Base-by-base conservation (phyloP, 169 alveolate genomes). In the Plasmodium vivax region DNA sequence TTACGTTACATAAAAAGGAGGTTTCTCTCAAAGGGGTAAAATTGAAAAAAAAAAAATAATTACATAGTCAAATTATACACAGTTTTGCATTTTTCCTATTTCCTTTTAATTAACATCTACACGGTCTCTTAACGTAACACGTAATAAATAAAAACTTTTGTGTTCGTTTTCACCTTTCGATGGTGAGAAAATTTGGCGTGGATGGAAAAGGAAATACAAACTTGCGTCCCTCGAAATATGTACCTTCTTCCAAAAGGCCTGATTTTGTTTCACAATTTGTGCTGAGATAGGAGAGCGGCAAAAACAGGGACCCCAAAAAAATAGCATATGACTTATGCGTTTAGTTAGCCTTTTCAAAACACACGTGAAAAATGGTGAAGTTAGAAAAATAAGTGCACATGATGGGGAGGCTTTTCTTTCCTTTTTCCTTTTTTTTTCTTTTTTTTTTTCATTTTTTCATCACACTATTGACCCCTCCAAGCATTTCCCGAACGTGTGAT, bases 371-470 rank as follows among this genome's bases (percentile, higher is more conserved):
- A 68, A 27, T 27, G 74, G n/a, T 58, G 72, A 34, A 19, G 81
- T 47, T 74, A 83, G 58, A 62, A 54, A 83, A 41, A 83, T 58
- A 32, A 71, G 19, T 43, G 30, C 91, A 58, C 62, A 83, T 6
- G n/a, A 68, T 68, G 77, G 38, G 81, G 43, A 14, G 14, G 38
- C 19, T 54, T 12, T 83, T 83, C 27, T 34, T 56, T 82, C 27
- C n/a, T 56, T 47, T n/a, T 36, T 36, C 41, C 41, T 36, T 36
- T 43, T n/a, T 51, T 82, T 43, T 30, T 47, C 27, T 83, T 38
- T 82, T 45, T 82, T 51, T 7, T 27, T 51, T 82, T 45, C 23
- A 30, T 82, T 82, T 7, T 83, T 56, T 51, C 62, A n/a, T 14
- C 77, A 68, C 16, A 68, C 7, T 68, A 27, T 68, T 68, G 4